Base-by-base conservation (phyloP, 768 basidiomycete genomes). In the Hericium alpestre region DNA sequence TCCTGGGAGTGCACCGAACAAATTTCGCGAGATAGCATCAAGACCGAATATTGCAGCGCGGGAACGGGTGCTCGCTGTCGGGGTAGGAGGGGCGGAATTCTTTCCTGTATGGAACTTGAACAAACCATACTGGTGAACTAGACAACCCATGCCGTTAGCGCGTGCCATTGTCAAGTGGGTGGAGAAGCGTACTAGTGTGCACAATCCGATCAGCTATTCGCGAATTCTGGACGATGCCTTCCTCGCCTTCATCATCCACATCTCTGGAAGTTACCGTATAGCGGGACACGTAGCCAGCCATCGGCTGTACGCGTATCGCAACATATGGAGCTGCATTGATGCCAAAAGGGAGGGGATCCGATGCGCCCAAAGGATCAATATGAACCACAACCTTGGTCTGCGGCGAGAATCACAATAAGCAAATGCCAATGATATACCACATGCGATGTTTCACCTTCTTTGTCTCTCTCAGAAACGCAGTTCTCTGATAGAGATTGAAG, bases 341-440 rank as follows among this genome's bases (percentile, higher is more conserved):
- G 4, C 86, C 88, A 59, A 93, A 84, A 4, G 87, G 84, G 57
- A 95, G 77, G 2, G 84, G 81, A 63, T 90, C 87, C 7, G 91
- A 87, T 12, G 79, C 73, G 4, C 87, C 89, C 15, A 78, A 65
- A 16, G 84, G 79, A 67, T 95, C 92, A 55, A 97, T 82, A 62
- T 93, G 91, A 41, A 95, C 77, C 10, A 92, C 86, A 22, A 93
- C 81, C 73, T 93, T 94, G 27, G 86, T 87, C 93, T 95, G 57
- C 25, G 38, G 48, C 52, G n/a, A 50, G 32, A 10, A 8, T 7
- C 32, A 6, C 9, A 10, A 32, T 32, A 32, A 32, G 9, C 8
- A 32, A 32, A 32, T 32, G 20, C 41, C 48, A 38, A 32, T 13
- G 4, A 20, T 38, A 39, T 15, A 40, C 56, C 58, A 57, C 16